A percentile compares a stretch with the other conserved stretches of the same genome.
Conservation (phyloP, 2,329 filamentous ascomycete genomes). For the Colletotrichum cuscutae region DNA sequence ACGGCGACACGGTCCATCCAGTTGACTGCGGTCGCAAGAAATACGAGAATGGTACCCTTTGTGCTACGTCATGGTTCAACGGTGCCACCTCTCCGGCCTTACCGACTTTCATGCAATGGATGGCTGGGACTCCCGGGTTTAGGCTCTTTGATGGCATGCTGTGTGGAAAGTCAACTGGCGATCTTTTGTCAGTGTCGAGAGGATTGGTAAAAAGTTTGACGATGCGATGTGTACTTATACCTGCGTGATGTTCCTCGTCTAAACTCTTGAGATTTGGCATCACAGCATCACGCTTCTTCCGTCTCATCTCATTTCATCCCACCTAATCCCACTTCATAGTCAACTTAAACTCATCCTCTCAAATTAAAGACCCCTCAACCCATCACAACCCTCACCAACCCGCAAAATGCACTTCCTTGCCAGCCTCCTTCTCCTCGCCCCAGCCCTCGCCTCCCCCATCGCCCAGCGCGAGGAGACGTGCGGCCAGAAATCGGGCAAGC, state of each 20-base stretch:
- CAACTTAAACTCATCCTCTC: too few relatives aligned
- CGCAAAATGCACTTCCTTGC: slow-evolving; percentile 16
- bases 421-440: slow-evolving; percentile 22
- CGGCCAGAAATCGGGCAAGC: slow-evolving; percentile 34
- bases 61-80: slow-evolving; percentile 31
- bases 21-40: neutral
- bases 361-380: neutral
- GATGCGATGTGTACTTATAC: slow-evolving; percentile 4
- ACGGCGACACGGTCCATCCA: neutral
- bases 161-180: neutral
- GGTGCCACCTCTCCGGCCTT: slow-evolving; percentile 4
- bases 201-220: neutral
- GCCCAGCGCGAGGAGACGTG: slow-evolving; percentile 10
- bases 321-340: neutral
- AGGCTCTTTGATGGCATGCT: neutral
- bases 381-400: neutral
- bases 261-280: neutral
- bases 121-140: neutral
- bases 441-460: slow-evolving; percentile 28
- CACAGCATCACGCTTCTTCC: neutral
- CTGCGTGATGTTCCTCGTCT: neutral
- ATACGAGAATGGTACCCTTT: slow-evolving; percentile 29
- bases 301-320: neutral
- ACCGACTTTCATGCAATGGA: slow-evolving; percentile 27
- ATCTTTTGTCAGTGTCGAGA: neutral